Conservation (phyloP, 305 asterid genomes). For the Withania somnifera region DNA sequence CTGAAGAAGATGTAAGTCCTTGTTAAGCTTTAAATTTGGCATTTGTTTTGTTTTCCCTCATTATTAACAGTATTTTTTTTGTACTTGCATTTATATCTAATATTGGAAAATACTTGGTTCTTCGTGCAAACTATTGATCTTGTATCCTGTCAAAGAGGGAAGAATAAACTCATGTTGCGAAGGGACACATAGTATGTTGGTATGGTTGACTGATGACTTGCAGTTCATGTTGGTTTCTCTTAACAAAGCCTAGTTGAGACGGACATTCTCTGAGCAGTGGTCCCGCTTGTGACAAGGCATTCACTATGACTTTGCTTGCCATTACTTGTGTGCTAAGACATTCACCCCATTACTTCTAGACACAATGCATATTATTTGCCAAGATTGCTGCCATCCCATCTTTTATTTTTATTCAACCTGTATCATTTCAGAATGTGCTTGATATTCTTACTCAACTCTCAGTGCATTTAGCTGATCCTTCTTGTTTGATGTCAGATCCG, state of each 20-base stretch:
- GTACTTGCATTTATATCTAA: not conserved
- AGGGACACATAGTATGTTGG: not conserved
- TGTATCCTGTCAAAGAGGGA: not conserved
- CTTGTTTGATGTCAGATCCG: slow-evolving; percentile 51
- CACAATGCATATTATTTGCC: not conserved
- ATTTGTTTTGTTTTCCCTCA: not conserved
- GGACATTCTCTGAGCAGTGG: not conserved
- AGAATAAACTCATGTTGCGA: not conserved
- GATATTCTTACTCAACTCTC: not conserved
- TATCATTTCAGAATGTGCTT: not conserved
- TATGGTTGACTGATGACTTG: not conserved
- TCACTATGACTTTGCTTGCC: not conserved
- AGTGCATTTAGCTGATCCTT: not conserved
- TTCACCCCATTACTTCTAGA: not conserved
- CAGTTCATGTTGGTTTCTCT: not conserved
- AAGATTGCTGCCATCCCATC: not conserved
- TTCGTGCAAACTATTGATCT: not conserved
- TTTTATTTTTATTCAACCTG: not conserved
- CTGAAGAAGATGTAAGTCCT: slow-evolving; percentile 77
- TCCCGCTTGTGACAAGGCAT: not conserved
- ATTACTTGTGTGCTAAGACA: not conserved
- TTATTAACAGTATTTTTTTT: not conserved
- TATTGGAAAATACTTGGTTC: not conserved
- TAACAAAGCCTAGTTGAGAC: not conserved
- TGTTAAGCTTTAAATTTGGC: not conserved